A percentile compares a stretch with the other conserved stretches of the same genome.
These are phyloP conservation scores for Rhizopogon vulgaris DNA, from an alignment of 768 basidiomycete genomes.

Conservation along the genomic window DNA sequence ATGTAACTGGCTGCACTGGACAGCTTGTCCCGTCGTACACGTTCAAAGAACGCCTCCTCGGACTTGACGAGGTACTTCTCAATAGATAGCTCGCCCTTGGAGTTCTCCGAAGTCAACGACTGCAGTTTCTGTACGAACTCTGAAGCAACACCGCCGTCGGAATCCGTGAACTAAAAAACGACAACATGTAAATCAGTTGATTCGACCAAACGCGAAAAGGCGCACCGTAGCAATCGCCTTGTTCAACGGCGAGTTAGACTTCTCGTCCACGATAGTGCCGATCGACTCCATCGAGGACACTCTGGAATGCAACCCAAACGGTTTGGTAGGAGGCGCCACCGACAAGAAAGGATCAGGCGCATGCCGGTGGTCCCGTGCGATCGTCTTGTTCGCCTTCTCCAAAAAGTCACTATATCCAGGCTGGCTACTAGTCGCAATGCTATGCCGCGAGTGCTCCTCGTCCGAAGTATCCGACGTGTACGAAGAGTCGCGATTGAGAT, in stretches of 20 bases:
- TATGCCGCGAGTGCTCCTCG: constrained; percentile 47
- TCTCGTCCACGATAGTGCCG: constrained; percentile 86
- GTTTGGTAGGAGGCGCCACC: constrained; percentile 50
- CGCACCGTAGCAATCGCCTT: constrained; percentile 85
- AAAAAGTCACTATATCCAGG: constrained; percentile 73
- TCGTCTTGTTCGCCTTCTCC: constrained; percentile 77
- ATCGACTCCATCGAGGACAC: constrained; percentile 88
- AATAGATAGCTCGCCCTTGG: constrained; percentile 86
- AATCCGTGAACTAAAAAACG: constrained; percentile 75
- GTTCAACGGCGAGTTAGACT: constrained; percentile 85
- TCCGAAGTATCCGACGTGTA: constrained; percentile 49
- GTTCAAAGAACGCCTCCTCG: constrained; percentile 90
- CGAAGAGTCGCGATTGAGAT: constrained; percentile 23
- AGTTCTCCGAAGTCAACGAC: constrained; percentile 74
- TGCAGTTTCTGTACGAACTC: constrained; percentile 87
- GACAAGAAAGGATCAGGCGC: constrained; percentile 87
- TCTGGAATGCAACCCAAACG: constrained; percentile 78
- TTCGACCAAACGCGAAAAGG: constrained; percentile 3
- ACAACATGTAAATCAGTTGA: constrained; percentile 1
- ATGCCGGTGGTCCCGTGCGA: constrained; percentile 72
- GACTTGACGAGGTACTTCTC: constrained; percentile 88
- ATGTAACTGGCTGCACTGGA: constrained; percentile 74
- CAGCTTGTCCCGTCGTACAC: constrained; percentile 83
- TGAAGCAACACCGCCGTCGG: constrained; percentile 86
- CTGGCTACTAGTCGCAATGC: constrained; percentile 16